A percentile compares a stretch with the other conserved stretches of the same genome.
Conservation (phyloP, 164 flowering plant genomes). For the Stephania japonica region DNA sequence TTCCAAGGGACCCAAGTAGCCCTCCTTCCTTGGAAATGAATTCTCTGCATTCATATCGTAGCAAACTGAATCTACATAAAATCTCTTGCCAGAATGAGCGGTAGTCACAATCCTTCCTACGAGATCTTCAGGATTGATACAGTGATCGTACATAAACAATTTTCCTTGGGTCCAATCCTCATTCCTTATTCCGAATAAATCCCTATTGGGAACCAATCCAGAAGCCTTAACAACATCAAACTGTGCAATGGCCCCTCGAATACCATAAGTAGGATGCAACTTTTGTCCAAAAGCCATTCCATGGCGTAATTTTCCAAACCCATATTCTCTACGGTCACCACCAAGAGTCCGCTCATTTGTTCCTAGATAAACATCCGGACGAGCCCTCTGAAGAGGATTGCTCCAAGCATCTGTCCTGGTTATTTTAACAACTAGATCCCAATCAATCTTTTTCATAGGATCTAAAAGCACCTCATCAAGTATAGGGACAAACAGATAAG, state of each 20-base stretch:
- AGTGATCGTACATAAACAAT: slow-evolving; percentile 76
- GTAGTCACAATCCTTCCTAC: slow-evolving; percentile 93
- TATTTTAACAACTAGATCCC: slow-evolving; percentile 62
- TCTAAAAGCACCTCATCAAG: slow-evolving; percentile 41
- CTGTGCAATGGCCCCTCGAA: slow-evolving; percentile 95
- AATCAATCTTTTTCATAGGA: slow-evolving; percentile 60
- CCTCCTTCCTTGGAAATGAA: slow-evolving; percentile 98
- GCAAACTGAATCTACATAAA: slow-evolving; percentile 88
- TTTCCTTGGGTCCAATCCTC: slow-evolving; percentile 34
- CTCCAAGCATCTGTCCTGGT: slow-evolving; percentile 66
- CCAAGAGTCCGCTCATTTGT: slow-evolving; percentile 94
- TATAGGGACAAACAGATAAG: slow-evolving; percentile 86
- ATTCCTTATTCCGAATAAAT: slow-evolving; percentile 23
- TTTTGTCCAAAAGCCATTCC: slow-evolving; percentile 88
- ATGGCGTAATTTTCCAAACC: slow-evolving; percentile 89
- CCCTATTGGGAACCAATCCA: slow-evolving; percentile 68
- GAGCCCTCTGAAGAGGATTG: slow-evolving; percentile 94
- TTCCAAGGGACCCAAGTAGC: slow-evolving; percentile 95
- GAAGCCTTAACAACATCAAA: slow-evolving; percentile 91
- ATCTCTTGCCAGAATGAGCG: slow-evolving; percentile 98
- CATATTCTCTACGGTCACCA: slow-evolving; percentile 96
- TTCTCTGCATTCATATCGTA: slow-evolving; percentile 89
- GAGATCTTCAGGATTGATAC: slow-evolving; percentile 44
- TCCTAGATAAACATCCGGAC: slow-evolving; percentile 97
- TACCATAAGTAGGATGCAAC: slow-evolving; percentile 93